Evolutionary conservation across 768 basidiomycete species (phyloP).

Genomic region (Xerocomellus chrysenteron): DNA sequence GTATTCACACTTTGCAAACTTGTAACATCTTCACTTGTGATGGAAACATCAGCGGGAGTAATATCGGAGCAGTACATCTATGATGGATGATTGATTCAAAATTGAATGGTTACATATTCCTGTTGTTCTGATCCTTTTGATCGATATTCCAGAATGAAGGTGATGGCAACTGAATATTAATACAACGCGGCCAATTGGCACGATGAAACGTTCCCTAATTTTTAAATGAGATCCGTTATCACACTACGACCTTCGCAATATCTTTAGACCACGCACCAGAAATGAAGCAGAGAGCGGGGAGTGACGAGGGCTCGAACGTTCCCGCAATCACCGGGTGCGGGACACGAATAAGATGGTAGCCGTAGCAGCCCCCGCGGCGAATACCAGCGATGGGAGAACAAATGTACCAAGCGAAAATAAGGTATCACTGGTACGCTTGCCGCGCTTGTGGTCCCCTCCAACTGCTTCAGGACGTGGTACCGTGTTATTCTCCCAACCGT

Average conservation of each 20-base stretch:
- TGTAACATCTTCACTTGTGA: too few relatives aligned
- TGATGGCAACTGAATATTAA: not conserved
- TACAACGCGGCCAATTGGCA: not conserved
- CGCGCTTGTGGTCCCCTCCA: slow-evolving; percentile 27
- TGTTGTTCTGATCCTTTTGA: too few relatives aligned
- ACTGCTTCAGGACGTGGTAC: slow-evolving; percentile 48
- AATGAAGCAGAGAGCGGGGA: not conserved
- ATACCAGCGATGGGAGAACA: slow-evolving; percentile 37
- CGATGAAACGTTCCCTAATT: not conserved
- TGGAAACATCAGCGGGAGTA: too few relatives aligned
- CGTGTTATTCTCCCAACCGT: slow-evolving; percentile 77
- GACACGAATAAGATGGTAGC: slow-evolving; percentile 32
- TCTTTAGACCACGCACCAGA: slow-evolving; percentile 8
- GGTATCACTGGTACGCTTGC: not conserved
- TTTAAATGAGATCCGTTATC: not conserved
- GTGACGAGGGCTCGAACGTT: not conserved
- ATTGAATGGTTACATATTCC: too few relatives aligned
- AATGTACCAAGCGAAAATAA: slow-evolving; percentile 10
- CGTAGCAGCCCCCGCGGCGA: slow-evolving; percentile 44
- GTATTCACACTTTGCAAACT: too few relatives aligned
- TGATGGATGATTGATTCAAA: too few relatives aligned
- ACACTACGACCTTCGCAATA: not conserved
- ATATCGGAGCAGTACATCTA: too few relatives aligned
- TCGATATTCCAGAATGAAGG: too few relatives aligned
- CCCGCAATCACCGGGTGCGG: slow-evolving; percentile 31